Evolutionary conservation across 2,329 filamentous ascomycete genomes (phyloP), one percentile per base, ranked within the genome.

Genomic region (Coleophoma cylindrospora): DNA sequence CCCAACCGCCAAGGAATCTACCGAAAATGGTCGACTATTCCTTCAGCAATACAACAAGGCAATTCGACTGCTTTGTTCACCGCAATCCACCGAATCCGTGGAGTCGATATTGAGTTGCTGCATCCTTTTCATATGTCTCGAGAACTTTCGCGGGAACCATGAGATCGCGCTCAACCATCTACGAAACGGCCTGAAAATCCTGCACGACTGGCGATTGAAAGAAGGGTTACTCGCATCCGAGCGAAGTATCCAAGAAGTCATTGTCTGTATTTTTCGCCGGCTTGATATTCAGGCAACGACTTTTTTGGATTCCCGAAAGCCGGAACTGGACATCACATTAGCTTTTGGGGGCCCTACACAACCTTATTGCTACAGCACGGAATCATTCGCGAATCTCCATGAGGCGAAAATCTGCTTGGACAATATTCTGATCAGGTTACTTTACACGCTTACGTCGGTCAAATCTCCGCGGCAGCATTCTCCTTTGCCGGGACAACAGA

Each of bases 271-370:
- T 12, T 49, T 56, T 32, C 36, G 46, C 15, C 40, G 52, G 8
- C 43, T 57, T 14, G 55, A 57, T 17, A 45, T 54, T n/a, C 51
- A 57, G 48, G 54, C 55, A 2, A 56, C 55, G 27, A 37, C 49
- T 10, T 56, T 57, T 40, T 36, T 49, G 44, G 47, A 54, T 36
- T 48, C 48, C 33, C 41, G 54, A 48, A 49, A 47, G 27, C 52
- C 55, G 8, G 11, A 43, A 11, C 27, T 55, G 11, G 43, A 51
- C 17, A 27, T 37, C 12, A 22, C 34, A 1, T 14, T 11, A 34
- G n/a, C 15, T 15, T 9, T 33, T 12, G 32, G 37, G n/a, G 9
- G 44, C 17, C 7, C 14, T 6, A 33, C 36, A 11, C 38, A 48
- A 12, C 14, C 17, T 7, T n/a, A n/a, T 19, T 12, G 4, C 2